phyloP scores from a whole-genome alignment of 192 early-diverging fungal species.

The Podila minutissima region DNA sequence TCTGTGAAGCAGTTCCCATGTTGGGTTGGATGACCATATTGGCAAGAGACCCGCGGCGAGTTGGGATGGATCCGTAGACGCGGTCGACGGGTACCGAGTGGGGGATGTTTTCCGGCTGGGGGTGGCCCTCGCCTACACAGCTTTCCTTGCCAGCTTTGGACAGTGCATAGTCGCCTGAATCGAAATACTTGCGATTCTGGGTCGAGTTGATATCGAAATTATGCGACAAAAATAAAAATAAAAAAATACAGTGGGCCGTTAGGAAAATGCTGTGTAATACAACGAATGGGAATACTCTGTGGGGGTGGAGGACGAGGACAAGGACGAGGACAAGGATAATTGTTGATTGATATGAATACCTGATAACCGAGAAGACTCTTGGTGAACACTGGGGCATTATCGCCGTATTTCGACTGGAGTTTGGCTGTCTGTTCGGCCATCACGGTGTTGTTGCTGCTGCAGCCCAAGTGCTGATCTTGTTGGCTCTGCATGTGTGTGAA shows the following conservation, averaged over 20 bases:
- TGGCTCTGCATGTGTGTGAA: slow-evolving; percentile 32
- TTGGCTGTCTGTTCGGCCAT: slow-evolving; percentile 40
- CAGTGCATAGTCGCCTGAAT: slow-evolving; percentile 98
- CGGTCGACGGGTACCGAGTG: slow-evolving; percentile 63
- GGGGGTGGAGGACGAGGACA: too few relatives aligned
- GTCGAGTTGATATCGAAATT: too few relatives aligned
- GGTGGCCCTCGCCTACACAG: slow-evolving; percentile 88
- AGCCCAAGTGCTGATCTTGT: slow-evolving; percentile 34
- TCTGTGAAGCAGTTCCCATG: slow-evolving; percentile 18
- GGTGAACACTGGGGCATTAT: slow-evolving; percentile 17
- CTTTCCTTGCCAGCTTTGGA: slow-evolving; percentile 91
- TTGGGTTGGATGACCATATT: slow-evolving; percentile 36
- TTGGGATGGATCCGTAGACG: slow-evolving; percentile 39
- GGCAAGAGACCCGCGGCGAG: slow-evolving; percentile 37
- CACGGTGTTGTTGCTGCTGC: slow-evolving; percentile 12
- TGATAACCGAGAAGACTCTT: slow-evolving; percentile 37
- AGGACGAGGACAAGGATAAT: too few relatives aligned
- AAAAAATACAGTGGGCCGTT: background rate
- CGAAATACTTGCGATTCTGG: slow-evolving; percentile 97
- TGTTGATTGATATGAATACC: slow-evolving; percentile 5
- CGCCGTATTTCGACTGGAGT: slow-evolving; percentile 36
- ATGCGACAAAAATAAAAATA: background rate
- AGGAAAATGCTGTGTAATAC: background rate
- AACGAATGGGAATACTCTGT: background rate
- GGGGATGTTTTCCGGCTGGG: slow-evolving; percentile 91